Conservation (phyloP, 1,284 basidiomycete species). For the Sanguinoderma infundibulare region DNA sequence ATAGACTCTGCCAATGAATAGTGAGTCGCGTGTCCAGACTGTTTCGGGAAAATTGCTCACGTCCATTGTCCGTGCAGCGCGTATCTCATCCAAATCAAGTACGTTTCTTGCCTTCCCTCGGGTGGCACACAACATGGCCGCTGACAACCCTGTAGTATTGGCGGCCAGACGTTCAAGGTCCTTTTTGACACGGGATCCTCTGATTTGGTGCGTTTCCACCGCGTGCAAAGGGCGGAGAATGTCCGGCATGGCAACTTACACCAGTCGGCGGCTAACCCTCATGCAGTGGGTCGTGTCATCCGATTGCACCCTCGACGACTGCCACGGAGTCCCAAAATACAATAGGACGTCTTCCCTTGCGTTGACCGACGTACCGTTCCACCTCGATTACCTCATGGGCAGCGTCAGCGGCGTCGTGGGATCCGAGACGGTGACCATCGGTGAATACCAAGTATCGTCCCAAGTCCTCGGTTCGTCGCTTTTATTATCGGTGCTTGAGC, state of each 20-base stretch:
- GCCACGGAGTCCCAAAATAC: slow-evolving; percentile 38
- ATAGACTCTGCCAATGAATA: slow-evolving; percentile 40
- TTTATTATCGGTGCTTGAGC: background rate
- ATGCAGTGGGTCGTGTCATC: slow-evolving; percentile 43
- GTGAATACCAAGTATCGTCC: slow-evolving; percentile 43
- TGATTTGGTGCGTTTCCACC: slow-evolving; percentile 44
- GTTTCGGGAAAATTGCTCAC: slow-evolving; percentile 5
- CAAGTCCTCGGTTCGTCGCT: slow-evolving; percentile 45
- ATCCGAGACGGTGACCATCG: slow-evolving; percentile 49
- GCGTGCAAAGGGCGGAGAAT: background rate
- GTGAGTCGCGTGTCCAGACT: slow-evolving; percentile 30
- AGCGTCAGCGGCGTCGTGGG: slow-evolving; percentile 49
- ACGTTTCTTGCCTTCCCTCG: slow-evolving; percentile 17
- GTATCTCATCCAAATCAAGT: slow-evolving; percentile 46
- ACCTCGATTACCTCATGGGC: slow-evolving; percentile 50
- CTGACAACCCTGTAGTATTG: slow-evolving; percentile 38
- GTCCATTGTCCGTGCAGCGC: slow-evolving; percentile 35
- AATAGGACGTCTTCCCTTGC: slow-evolving; percentile 36
- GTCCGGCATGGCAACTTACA: background rate
- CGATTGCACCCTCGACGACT: slow-evolving; percentile 38
- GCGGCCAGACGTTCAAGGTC: slow-evolving; percentile 53
- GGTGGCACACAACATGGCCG: slow-evolving; percentile 1
- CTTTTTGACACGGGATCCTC: slow-evolving; percentile 63
- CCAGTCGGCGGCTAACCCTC: slow-evolving; percentile 18
- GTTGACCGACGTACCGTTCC: slow-evolving; percentile 40